Percentiles rank a stretch among this genome's conserved stretches.
Conservation (phyloP, 2,329 filamentous ascomycete genomes). For the Parasarocladium wereldwijsianum region DNA sequence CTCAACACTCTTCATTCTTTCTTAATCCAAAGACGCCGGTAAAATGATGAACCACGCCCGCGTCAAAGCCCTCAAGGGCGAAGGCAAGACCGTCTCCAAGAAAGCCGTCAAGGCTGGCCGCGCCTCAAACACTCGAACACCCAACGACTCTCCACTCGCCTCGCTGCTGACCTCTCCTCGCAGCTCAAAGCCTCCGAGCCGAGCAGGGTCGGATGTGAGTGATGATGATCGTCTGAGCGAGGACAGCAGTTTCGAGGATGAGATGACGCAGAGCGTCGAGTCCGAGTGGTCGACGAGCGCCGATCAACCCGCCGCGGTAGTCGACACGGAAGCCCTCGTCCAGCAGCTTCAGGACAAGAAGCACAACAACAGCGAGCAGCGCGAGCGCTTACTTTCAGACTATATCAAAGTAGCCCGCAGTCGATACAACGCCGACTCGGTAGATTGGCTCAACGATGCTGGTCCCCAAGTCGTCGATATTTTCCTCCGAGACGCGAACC, state of each 20-base stretch:
- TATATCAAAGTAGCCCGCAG: constrained; percentile 38
- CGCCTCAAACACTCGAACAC: constrained; percentile 42
- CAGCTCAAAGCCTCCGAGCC: constrained; percentile 44
- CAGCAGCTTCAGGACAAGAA: constrained; percentile 61
- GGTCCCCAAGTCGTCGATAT: constrained; percentile 44
- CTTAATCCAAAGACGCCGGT: neutral
- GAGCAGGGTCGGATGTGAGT: constrained; percentile 46
- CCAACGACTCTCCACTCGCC: constrained; percentile 40
- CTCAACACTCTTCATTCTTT: neutral
- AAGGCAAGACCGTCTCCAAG: constrained; percentile 56
- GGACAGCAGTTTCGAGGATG: constrained; percentile 24
- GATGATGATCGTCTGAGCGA: constrained; percentile 32
- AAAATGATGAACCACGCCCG: constrained; percentile 45
- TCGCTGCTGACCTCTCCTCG: constrained; percentile 43
- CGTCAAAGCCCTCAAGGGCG: constrained; percentile 54
- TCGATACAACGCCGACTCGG: constrained; percentile 17
- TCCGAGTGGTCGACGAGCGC: constrained; percentile 51
- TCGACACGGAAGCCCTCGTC: constrained; percentile 48
- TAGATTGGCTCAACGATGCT: constrained; percentile 37
- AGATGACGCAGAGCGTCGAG: constrained; percentile 26
- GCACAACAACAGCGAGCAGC: constrained; percentile 56
- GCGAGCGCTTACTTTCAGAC: constrained; percentile 32
- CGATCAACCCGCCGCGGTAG: constrained; percentile 37
- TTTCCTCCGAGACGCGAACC: constrained; percentile 56
- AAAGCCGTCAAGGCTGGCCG: constrained; percentile 48